A percentile compares a stretch with the other conserved stretches of the same genome.
Conservation (phyloP, 192 early-diverging fungal genomes). For the Coemansia sp. region DNA sequence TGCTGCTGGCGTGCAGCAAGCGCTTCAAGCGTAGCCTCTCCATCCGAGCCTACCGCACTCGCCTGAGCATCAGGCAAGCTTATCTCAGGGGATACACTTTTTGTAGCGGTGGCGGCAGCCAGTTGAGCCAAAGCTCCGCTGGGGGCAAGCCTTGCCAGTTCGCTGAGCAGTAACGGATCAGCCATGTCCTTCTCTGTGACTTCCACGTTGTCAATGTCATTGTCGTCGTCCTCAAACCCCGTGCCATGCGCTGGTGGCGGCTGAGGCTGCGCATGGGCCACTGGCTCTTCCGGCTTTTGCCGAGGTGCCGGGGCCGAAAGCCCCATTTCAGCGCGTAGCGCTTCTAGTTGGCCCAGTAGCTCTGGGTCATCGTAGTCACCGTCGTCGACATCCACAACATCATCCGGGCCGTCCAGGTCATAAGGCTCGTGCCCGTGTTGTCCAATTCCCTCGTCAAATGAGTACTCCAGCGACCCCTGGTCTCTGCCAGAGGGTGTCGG, state of each 20-base stretch:
- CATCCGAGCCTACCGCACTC: neutral
- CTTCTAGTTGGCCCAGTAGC: slow-evolving; percentile 45
- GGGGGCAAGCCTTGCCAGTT: slow-evolving; percentile 18
- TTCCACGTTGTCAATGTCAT: slow-evolving; percentile 15
- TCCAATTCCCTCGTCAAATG: slow-evolving; percentile 4
- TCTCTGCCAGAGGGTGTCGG: slow-evolving; percentile 1
- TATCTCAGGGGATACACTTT: neutral
- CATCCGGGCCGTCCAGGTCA: slow-evolving; percentile 2
- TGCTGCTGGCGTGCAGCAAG: slow-evolving; percentile 11
- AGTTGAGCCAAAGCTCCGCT: neutral
- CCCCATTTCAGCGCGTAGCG: slow-evolving; percentile 41
- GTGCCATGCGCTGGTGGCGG: neutral
- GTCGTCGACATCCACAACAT: slow-evolving; percentile 14
- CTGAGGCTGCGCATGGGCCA: neutral
- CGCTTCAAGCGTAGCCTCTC: neutral
- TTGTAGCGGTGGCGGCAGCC: neutral
- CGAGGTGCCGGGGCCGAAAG: slow-evolving; percentile 4
- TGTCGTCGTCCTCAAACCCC: slow-evolving; percentile 19
- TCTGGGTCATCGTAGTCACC: slow-evolving; percentile 34
- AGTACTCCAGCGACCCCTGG: neutral
- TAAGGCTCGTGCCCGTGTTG: neutral
- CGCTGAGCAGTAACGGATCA: slow-evolving; percentile 34
- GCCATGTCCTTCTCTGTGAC: slow-evolving; percentile 49
- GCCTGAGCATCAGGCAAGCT: neutral
- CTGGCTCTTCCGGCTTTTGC: neutral